A percentile compares a stretch with the other conserved stretches of the same genome.
phyloP scores from a whole-genome alignment of 768 basidiomycete genomes.

The Butyriboletus loyo region DNA sequence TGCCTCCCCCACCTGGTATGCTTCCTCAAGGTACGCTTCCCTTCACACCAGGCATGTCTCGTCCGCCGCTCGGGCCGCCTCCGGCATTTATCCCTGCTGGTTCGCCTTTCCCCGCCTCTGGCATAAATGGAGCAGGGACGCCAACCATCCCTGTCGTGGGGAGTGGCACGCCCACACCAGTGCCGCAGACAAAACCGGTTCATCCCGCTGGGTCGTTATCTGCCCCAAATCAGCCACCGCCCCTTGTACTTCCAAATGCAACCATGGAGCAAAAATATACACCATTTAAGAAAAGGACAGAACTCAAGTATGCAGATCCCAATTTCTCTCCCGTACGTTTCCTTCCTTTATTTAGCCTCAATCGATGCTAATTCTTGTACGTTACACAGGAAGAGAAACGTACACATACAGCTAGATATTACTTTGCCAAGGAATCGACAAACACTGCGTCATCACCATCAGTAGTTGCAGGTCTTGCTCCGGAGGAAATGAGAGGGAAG shows the following conservation, averaged over 20 bases:
- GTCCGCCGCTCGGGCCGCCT: conserved; percentile 32
- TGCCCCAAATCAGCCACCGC: conserved; percentile 23
- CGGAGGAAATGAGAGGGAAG: conserved; percentile 70
- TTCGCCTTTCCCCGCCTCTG: conserved; percentile 28
- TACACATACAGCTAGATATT: conserved; percentile 61
- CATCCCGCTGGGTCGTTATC: conserved; percentile 25
- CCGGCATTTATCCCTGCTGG: conserved; percentile 38
- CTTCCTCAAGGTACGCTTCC: conserved; percentile 38
- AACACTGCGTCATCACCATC: conserved; percentile 17
- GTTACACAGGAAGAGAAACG: conserved; percentile 72
- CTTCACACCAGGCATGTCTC: conserved; percentile 36
- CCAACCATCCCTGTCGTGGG: conserved; percentile 17
- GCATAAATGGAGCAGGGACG: conserved; percentile 20
- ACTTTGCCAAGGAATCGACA: conserved; percentile 43
- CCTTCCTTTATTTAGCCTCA: neutral
- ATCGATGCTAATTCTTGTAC: neutral
- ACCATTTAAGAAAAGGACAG: conserved; percentile 72
- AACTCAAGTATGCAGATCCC: conserved; percentile 69
- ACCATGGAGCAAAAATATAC: conserved; percentile 63
- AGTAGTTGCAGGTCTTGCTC: conserved; percentile 28
- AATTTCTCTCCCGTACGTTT: conserved; percentile 73
- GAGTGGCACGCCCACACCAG: conserved; percentile 25
- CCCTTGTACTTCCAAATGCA: conserved; percentile 51
- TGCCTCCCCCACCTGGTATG: conserved; percentile 32
- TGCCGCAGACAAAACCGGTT: neutral